Base-by-base conservation (phyloP, 345 rosid species). In the Lumnitzera littorea region DNA sequence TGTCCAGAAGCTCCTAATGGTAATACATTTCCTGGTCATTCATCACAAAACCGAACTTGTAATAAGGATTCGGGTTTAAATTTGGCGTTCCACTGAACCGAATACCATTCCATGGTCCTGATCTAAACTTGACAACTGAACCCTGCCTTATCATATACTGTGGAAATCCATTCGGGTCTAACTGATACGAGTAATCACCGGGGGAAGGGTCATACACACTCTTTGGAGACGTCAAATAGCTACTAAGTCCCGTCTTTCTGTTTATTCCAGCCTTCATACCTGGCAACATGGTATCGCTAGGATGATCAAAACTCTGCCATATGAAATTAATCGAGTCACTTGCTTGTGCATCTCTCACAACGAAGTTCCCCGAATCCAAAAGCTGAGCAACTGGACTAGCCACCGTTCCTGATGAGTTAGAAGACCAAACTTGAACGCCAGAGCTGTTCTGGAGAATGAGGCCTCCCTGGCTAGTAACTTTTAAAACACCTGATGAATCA, bases 221-320 rank as follows among this genome's bases (percentile, higher is more conserved):
- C 57, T 48, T 73, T 88, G 83, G 80, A 5, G 86, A 75, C 8
- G 71, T 65, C 6, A 82, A 6, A 58, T 50, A 73, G 56, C 72
- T 62, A 6, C 78, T 61, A 2, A 70, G 24, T 27, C 81, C 78
- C 0, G 74, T 65, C 0, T 53, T 48, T 15, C 74, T 59, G 56
- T 82, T 67, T 70, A 69, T 63, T 15, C 91, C 91, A 3, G 80
- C 11, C 66, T 78, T 80, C 82, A 79, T 79, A 14, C 73, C 81
- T 1, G 85, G 74, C 47, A 82, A 63, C 24, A 82, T 20, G 1
- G 81, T 76, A 51, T 80, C 76, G 2, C 74, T 52, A 0, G 78
- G 82, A 48, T 78, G 54, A 66, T 85, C 86, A 52, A 80, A 85
- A 61, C 88, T 82, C 68, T 85, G 86, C 91, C 91, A 85, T 25